Base-by-base conservation (phyloP, 441 rosid species). In the Macaranga tanarius region DNA sequence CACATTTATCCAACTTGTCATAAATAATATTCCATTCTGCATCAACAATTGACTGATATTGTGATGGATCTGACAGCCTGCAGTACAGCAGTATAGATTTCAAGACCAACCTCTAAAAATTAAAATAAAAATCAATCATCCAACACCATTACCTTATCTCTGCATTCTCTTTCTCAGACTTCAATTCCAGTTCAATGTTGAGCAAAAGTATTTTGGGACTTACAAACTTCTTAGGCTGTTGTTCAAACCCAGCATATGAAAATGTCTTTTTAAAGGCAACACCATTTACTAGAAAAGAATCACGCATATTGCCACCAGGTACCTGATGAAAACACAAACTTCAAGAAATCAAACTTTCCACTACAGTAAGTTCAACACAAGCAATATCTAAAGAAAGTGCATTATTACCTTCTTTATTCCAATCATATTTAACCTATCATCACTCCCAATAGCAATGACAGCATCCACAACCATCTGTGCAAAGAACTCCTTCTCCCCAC, bases 1-100 rank as follows among this genome's bases (percentile, higher is more conserved):
- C 96, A 67, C 99, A 96, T 85, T 93, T 93, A 82, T 92, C 99
- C 85, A 96, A 77, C 84, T 96, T 93, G 81, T 96, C 97, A 81
- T 96, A 96, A 72, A 96, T 96, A 65, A 96, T 96, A 87, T 93
- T 96, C 99, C 99, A 93, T 75, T 96, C 98, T 22, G 99, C 98
- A 84, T 96, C 99, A 83, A 96, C 99, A 77, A 96, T 96, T 71
- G 99, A 96, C 77, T 96, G 99, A 75, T 96, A 96, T 72, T 93
- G 93, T 38, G 92, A 87, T 74, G 99, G 99, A 85, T 96, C 97
- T 73, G 97, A 85, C 75, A 96, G 88, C 78, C 98, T 96, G 88
- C 76, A 68, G 62, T 63, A 58, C 8, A 70, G 54, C 52, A 55
- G 31, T 31, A 47, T 20, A 10, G 28, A 22, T 9, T 65, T 65